Evolutionary conservation across 1,284 basidiomycete genomes (phyloP).

Genomic region (Stygiomarasmius scandens): DNA sequence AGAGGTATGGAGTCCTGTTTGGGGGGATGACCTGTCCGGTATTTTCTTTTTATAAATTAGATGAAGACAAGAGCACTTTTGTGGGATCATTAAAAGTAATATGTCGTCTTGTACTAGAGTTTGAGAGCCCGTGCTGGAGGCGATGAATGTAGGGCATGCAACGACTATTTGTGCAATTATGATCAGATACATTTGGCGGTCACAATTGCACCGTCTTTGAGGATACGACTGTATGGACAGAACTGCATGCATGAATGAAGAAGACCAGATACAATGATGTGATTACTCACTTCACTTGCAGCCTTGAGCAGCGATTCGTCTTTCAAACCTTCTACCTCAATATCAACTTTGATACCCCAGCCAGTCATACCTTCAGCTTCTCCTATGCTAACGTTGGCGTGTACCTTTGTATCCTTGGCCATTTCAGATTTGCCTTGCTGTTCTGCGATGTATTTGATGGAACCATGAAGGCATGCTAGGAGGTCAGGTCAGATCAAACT

Average conservation of each 20-base stretch:
- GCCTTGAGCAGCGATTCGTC: slow-evolving; percentile 62
- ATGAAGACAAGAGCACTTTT: too few species aligned
- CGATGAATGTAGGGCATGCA: too few species aligned
- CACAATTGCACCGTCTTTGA: slow-evolving; percentile 57
- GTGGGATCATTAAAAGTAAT: too few species aligned
- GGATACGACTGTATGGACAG: slow-evolving; percentile 72
- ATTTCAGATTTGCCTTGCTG: slow-evolving; percentile 56
- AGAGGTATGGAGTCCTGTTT: too few species aligned
- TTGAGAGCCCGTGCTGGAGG: too few species aligned
- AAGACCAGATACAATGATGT: not conserved
- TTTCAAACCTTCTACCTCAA: slow-evolving; percentile 67
- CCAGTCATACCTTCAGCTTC: slow-evolving; percentile 56
- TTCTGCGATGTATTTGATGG: slow-evolving; percentile 59
- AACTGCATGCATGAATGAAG: slow-evolving; percentile 40
- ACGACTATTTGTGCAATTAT: too few species aligned
- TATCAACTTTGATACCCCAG: slow-evolving; percentile 66
- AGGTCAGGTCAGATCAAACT: not conserved
- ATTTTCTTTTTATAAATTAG: too few species aligned
- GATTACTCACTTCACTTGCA: slow-evolving; percentile 60
- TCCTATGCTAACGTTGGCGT: slow-evolving; percentile 62
- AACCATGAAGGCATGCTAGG: slow-evolving; percentile 69
- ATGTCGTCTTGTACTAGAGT: too few species aligned
- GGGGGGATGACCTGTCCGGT: too few species aligned
- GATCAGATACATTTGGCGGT: slow-evolving; percentile 31
- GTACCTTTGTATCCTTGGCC: slow-evolving; percentile 60